Percentiles rank a stretch among this genome's conserved stretches.
These are phyloP conservation scores for Trichoderma hamatum DNA, from an alignment of 2,329 filamentous ascomycete genomes.

Conservation along the genomic window DNA sequence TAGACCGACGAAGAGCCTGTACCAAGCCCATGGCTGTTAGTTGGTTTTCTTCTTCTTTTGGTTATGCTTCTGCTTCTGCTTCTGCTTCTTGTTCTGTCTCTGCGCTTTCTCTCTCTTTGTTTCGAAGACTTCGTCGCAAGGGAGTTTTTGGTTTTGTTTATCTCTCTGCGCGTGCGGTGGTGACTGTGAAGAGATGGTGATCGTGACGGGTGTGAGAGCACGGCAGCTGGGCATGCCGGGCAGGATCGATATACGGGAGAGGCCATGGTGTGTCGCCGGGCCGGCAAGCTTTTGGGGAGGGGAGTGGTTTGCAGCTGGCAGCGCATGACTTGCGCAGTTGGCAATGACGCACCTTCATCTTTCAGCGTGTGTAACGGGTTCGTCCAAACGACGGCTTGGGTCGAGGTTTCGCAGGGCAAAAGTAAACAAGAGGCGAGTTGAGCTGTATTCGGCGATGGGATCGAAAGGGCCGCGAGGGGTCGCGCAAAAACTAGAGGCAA, in stretches of 20 bases:
- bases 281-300: slow-evolving; percentile 26
- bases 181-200: neutral
- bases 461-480: slow-evolving; percentile 6
- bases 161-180: slow-evolving; percentile 1
- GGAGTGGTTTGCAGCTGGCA: slow-evolving; percentile 28
- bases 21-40: slow-evolving; percentile 51
- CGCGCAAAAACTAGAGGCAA: slow-evolving; percentile 3
- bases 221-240: slow-evolving; percentile 10
- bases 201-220: slow-evolving; percentile 1
- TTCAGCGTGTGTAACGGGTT: slow-evolving; percentile 36
- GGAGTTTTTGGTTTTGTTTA: neutral
- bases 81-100: neutral
- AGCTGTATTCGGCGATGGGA: slow-evolving; percentile 3
- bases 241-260: slow-evolving; percentile 11
- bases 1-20: slow-evolving; percentile 80
- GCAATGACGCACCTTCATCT: slow-evolving; percentile 43
- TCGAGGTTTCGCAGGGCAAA: neutral
- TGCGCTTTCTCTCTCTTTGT: neutral
- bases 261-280: slow-evolving; percentile 18
- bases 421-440: neutral
- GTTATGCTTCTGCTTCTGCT: slow-evolving; percentile 35
- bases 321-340: slow-evolving; percentile 29
- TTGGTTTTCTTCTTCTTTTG: slow-evolving; percentile 38
- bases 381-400: neutral
- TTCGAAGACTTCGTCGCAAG: slow-evolving; percentile 18